Evolutionary conservation across 78 protist species (phyloP), one percentile per base, ranked within the genome.

Genomic region (Speleostelium caveatum): DNA sequence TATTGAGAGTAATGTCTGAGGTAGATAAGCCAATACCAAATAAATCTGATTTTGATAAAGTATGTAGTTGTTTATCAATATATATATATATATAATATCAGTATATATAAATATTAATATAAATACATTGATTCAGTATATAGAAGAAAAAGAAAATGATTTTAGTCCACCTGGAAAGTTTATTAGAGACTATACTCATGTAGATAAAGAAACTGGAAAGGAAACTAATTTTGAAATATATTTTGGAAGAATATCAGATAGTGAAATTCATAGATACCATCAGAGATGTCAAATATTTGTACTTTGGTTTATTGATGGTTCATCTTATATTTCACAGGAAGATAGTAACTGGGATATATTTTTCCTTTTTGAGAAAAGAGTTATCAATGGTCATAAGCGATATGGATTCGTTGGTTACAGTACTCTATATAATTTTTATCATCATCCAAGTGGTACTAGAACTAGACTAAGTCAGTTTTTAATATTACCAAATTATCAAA

Each of bases 321-420:
- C 73, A 6, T 69, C 79, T 1, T 83, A 59, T 33, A 69, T 83
- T 45, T 45, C 22, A 17, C 39, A 71, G 2, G 73, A 69, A 12
- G 89, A 80, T 39, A 36, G 73, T 30, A 83, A 83, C 55, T 83
- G 91, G 91, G 91, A 83, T 69, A 30, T 83, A 35, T 83, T 69
- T 32, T 55, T 83, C 22, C 26, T 69, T 0, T 83, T 83, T 69
- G 79, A 83, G 42, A 67, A 30, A 17, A 69, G 30, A 39, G n/a
- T 60, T 2, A 83, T 83, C 5, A 79, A 83, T 59, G 79, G 91
- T 59, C 58, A 56, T 19, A 67, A 53, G 17, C 16, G 91, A 56
- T 83, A 83, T 69, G 91, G 91, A 24, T n/a, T 69, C 14, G 65
- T 36, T 22, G 91, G 91, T 22, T 83, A 83, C n/a, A 42, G 60